Base-by-base conservation (phyloP, 2,329 filamentous ascomycete species). In the Fusarium sp. region DNA sequence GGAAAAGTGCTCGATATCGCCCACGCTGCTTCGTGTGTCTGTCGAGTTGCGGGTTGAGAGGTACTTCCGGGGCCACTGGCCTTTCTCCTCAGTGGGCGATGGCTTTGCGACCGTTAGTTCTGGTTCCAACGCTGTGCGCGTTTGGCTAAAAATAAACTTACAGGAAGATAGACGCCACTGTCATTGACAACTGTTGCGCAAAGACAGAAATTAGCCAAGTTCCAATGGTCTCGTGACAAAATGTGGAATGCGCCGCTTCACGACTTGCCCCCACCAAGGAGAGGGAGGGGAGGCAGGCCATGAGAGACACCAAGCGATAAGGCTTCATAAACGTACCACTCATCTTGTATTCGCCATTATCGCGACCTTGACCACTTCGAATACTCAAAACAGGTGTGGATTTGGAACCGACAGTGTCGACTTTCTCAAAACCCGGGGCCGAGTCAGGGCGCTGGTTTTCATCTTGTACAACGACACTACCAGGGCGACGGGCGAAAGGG, bases 141-240 rank as follows among this genome's bases (percentile, higher is more conserved):
- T 40, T 56, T 25, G 20, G 33, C 39, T 25, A 11, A 17, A 35
- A 30, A 53, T 47, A 19, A 23, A 44, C 88, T 80, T 89, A 96
- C 93, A 73, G 95, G 95, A 71, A 98, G 87, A 81, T 97, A 98
- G 65, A 97, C 92, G 71, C 95, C 95, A 78, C 92, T 96, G 80
- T 97, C 94, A 77, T 97, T 96, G 78, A 98, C 96, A 70, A 97
- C 95, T 97, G 78, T 64, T 55, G 43, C 30, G n/a, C n/a, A n/a
- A n/a, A n/a, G n/a, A 51, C 58, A 58, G 50, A 45, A 70, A 59
- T 73, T 78, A 62, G 76, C 70, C 59, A 65, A 63, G 43, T 52
- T 52, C 52, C 27, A 47, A 22, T 62, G 62, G 60, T 75, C 69
- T 71, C 68, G 73, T 72, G 71, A 70, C 53, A 47, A 56, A 44